Conservation (phyloP, 305 asterid genomes). For the Fraxinus baroniana region DNA sequence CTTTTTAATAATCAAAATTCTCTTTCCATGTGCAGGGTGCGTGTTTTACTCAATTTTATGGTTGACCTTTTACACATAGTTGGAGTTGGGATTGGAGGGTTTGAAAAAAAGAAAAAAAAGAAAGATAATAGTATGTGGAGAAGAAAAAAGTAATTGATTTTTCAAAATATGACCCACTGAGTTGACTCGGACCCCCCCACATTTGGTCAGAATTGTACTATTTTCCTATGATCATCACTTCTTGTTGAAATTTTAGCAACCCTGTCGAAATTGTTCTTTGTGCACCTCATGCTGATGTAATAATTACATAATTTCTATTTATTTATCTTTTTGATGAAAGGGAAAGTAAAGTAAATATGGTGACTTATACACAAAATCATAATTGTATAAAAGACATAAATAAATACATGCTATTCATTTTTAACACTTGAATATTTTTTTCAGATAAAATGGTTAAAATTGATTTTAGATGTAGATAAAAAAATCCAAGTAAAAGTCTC, state of each 20-base stretch:
- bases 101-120: background rate
- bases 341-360: background rate
- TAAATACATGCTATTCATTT: background rate
- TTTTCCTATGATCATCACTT: constrained; percentile 25
- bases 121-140: background rate
- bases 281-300: constrained; percentile 35
- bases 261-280: constrained; percentile 38
- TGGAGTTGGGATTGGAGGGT: background rate
- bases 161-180: constrained; percentile 1
- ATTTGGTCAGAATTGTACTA: background rate
- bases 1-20: background rate
- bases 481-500: background rate
- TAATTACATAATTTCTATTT: background rate
- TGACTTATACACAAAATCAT: background rate
- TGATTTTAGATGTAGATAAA: too few species aligned
- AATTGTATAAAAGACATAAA: background rate
- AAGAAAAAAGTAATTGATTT: background rate
- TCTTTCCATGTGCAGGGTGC: background rate
- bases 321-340: background rate
- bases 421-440: background rate
- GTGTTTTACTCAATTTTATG: background rate
- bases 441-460: background rate
- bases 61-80: background rate
- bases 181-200: background rate
- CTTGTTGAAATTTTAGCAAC: constrained; percentile 23